A percentile compares a stretch with the other conserved stretches of the same genome.
Evolutionary conservation across 2,329 filamentous ascomycete species (phyloP).

Genomic region (Aurifilum marmelostoma): DNA sequence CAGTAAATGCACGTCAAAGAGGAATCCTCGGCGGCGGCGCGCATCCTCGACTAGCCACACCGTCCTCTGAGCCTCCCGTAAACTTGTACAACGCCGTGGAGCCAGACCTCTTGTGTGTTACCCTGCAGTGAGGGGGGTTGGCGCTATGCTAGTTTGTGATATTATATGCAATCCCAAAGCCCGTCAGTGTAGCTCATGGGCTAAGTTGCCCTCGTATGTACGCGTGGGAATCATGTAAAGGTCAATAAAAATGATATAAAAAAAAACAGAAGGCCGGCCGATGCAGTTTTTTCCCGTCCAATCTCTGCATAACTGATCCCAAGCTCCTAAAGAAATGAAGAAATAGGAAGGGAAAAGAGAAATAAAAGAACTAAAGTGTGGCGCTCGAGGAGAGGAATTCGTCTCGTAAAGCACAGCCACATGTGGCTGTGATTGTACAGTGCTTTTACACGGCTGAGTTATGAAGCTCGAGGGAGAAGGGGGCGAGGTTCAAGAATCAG

Average conservation of each 20-base stretch:
- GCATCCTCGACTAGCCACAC: not conserved
- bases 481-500: not conserved
- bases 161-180: constrained; percentile 27
- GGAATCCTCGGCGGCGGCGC: not conserved
- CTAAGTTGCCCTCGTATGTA: constrained; percentile 13
- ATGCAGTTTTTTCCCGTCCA: constrained; percentile 23
- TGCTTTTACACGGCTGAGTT: not conserved
- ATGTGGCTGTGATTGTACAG: not conserved
- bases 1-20: constrained; percentile 3
- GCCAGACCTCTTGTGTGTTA: constrained; percentile 17
- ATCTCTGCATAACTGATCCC: constrained; percentile 7
- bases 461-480: not conserved
- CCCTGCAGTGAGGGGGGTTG: constrained; percentile 13
- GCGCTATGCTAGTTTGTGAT: constrained; percentile 25
- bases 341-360: not conserved
- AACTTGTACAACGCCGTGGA: constrained; percentile 19
- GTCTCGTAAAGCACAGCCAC: not conserved
- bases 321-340: too few relatives aligned
- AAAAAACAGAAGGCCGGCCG: constrained; percentile 26
- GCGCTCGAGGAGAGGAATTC: constrained; percentile 8
- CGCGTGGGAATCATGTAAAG: constrained; percentile 14
- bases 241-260: too few relatives aligned
- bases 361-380: not conserved
- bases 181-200: constrained; percentile 5
- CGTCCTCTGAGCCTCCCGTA: not conserved